Conservation (phyloP, 371 early-diverging fungal species). For the Apophysomyces variabilis region DNA sequence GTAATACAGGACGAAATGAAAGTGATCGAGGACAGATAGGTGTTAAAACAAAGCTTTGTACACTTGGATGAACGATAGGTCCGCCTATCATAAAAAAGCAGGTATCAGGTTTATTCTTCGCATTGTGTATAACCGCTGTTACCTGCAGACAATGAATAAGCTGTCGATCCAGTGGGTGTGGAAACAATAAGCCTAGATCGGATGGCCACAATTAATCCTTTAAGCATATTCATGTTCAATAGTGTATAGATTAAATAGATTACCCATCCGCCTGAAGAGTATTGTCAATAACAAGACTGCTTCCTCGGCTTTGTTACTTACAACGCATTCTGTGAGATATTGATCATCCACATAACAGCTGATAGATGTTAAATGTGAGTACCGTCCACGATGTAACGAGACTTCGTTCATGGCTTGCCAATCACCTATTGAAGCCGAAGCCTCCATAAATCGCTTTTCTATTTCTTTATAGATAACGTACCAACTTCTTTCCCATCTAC, state of each 20-base stretch:
- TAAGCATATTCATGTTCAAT: too few relatives aligned
- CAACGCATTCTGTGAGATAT: slow-evolving; percentile 86
- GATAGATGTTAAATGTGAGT: slow-evolving; percentile 81
- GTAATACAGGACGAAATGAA: slow-evolving; percentile 89
- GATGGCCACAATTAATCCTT: neutral
- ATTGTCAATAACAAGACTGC: neutral
- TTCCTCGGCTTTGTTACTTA: slow-evolving; percentile 43
- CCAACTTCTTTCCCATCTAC: slow-evolving; percentile 49
- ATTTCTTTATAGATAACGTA: neutral
- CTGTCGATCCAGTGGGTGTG: slow-evolving; percentile 96
- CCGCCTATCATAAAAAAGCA: slow-evolving; percentile 58
- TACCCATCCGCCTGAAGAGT: slow-evolving; percentile 63
- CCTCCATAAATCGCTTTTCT: neutral
- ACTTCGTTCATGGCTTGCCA: slow-evolving; percentile 89
- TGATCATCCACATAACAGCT: slow-evolving; percentile 81
- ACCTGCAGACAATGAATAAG: slow-evolving; percentile 91
- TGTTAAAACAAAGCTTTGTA: slow-evolving; percentile 86
- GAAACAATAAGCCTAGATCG: slow-evolving; percentile 73
- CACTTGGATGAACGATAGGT: slow-evolving; percentile 93
- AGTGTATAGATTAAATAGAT: neutral
- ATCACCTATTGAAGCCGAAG: slow-evolving; percentile 34
- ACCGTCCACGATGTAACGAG: slow-evolving; percentile 84
- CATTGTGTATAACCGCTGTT: neutral
- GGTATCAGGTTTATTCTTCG: slow-evolving; percentile 16
- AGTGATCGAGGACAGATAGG: slow-evolving; percentile 96